Evolutionary conservation across 257 asterid genomes (phyloP), one percentile per base, ranked within the genome.

Genomic region (Solanum ossicruentum): DNA sequence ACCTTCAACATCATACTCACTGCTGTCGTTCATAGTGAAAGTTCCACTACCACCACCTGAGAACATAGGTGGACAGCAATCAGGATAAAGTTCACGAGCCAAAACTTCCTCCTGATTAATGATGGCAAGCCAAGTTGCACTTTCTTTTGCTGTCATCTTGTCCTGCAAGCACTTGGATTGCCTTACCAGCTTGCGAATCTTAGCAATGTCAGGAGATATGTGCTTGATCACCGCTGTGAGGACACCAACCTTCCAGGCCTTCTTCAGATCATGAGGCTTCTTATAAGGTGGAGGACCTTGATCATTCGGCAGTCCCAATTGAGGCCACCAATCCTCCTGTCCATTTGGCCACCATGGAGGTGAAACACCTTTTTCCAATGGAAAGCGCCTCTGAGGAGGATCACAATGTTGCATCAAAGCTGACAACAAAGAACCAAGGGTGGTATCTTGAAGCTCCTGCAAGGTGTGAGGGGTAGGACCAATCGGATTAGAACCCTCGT

Each of bases 291-390:
- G 95, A 36, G 89, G 86, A 70, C 89, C 91, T 66, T 88, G 93
- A 49, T 90, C 94, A 84, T 81, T 90, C 84, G 71, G 90, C 16
- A 90, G 63, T 1, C 94, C 95, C 83, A 92, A 80, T 66, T 91
- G 95, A 26, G 86, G 90, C 95, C 95, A 92, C 95, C 95, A 92
- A 43, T 91, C 95, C 77, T 92, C 95, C 54, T 86, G 85, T 56
- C 93, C 95, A 0, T 83, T 89, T 4, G 95, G 95, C 95, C 95
- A 92, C 95, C 95, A 92, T 6, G 95, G 93, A 16, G 93, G 95
- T 3, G 93, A 88, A 21, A 89, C 88, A 0, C 93, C 93, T 45
- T 88, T 91, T 88, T 92, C 95, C 28, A 92, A 47, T 0, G 95
- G 95, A 77, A 91, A 92, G 85, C 95, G 86, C 21, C 95, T 65